Conservation (phyloP, 257 asterid species). For the Capsicum rhomboideum region DNA sequence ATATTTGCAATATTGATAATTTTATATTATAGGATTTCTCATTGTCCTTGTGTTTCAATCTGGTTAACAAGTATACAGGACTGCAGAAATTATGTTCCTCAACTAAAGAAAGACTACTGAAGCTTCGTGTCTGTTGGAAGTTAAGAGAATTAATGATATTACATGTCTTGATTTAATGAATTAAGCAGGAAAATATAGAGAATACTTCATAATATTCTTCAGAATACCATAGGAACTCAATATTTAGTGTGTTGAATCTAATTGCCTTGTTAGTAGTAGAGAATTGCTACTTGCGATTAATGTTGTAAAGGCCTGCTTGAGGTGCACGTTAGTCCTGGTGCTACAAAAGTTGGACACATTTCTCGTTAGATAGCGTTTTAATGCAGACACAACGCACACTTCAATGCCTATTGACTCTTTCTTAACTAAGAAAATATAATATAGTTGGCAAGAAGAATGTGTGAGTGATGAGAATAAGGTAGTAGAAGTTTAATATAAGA, state of each 20-base stretch:
- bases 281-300: background rate
- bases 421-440: background rate
- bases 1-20: background rate
- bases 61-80: background rate
- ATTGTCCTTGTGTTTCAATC: background rate
- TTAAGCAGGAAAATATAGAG: background rate
- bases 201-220: background rate
- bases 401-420: background rate
- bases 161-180: background rate
- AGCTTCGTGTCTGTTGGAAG: background rate
- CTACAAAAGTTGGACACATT: background rate
- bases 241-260: background rate
- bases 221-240: background rate
- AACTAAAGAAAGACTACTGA: background rate
- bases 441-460: background rate
- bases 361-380: background rate
- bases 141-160: background rate
- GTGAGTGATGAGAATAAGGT: background rate
- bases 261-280: background rate
- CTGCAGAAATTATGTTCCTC: background rate
- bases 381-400: background rate
- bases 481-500: background rate
- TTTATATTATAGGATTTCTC: background rate
- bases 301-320: background rate
- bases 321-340: background rate